Evolutionary conservation across 2,329 filamentous ascomycete genomes (phyloP), one percentile per base, ranked within the genome.

Genomic region (Neonectria faginata): DNA sequence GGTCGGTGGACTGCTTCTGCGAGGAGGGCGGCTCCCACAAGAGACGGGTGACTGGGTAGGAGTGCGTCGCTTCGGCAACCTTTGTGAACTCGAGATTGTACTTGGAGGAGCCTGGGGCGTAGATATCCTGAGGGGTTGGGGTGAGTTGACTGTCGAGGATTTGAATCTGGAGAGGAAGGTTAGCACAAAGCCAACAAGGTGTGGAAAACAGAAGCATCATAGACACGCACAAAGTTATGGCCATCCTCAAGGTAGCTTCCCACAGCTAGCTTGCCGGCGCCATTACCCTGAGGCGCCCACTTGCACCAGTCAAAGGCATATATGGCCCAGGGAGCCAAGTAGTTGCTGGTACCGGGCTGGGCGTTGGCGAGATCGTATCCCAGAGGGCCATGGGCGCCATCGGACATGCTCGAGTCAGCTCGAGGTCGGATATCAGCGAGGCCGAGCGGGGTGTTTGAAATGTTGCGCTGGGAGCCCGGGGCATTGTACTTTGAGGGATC

Each of bases 231-330:
- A 84, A 97, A 99, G 78, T 99, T 99, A 82, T 99, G 96, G 6
- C 94, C 95, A 80, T 99, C 96, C 81, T 99, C 96, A 56, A 98
- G 83, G 78, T 98, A 98, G 82, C 96, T 99, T 64, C 95, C 96
- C 42, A 99, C 86, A 12, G 96, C 96, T 72, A 99, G 87, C 80
- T 98, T 98, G 42, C 96, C 96, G 3, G 93, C 93, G 67, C 92
- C 90, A 70, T 90, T 90, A 73, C 81, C 89, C 74, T 93, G 89
- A 2, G 95, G 90, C 16, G 92, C 89, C 95, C 96, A 99, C 80
- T 99, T 99, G 83, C 96, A 99, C 96, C 96, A 99, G 81, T 99
- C 96, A 74, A 97, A 95, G 12, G 96, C 95, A 78, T 98, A 99
- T 60, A 97, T 90, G 14, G 94, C 91, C 93, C 96, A 99, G 0